Evolutionary conservation across 306 rosid species (phyloP).

Genomic region (Casuarina equisetifolia): DNA sequence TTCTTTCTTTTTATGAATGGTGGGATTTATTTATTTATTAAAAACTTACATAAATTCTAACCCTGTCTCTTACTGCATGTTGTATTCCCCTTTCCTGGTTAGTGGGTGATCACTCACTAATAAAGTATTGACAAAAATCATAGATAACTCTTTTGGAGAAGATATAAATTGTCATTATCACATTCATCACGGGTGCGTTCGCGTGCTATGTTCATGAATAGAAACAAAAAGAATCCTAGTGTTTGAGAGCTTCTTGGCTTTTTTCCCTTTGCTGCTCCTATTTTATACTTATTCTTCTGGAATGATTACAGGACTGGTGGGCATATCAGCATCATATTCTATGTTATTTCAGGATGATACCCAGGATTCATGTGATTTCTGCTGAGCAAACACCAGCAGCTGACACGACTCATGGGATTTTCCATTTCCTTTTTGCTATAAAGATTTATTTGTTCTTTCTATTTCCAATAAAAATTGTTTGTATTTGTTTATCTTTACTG

Average conservation of each 20-base stretch:
- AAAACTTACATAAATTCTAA: too few species aligned
- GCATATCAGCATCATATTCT: not conserved
- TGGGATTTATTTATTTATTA: too few species aligned
- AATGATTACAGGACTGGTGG: not conserved
- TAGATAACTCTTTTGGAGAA: not conserved
- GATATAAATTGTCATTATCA: not conserved
- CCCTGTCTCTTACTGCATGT: not conserved
- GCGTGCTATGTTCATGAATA: conserved; percentile 12
- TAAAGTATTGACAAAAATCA: too few species aligned
- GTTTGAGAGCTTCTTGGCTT: not conserved
- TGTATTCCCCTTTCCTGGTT: not conserved
- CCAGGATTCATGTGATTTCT: not conserved
- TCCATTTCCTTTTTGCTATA: too few species aligned
- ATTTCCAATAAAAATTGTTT: too few species aligned
- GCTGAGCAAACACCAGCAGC: not conserved
- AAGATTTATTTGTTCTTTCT: too few species aligned
- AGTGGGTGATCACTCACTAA: conserved; percentile 19
- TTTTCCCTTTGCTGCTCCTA: not conserved
- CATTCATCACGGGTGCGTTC: conserved; percentile 1
- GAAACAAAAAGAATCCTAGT: not conserved
- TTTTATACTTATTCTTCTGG: not conserved
- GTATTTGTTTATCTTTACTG: too few species aligned
- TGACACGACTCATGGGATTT: too few species aligned
- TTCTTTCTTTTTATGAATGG: too few species aligned
- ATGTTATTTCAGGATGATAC: not conserved